Conservation (phyloP, 805 yeast species). For the Wickerhamomyces pijperi region DNA sequence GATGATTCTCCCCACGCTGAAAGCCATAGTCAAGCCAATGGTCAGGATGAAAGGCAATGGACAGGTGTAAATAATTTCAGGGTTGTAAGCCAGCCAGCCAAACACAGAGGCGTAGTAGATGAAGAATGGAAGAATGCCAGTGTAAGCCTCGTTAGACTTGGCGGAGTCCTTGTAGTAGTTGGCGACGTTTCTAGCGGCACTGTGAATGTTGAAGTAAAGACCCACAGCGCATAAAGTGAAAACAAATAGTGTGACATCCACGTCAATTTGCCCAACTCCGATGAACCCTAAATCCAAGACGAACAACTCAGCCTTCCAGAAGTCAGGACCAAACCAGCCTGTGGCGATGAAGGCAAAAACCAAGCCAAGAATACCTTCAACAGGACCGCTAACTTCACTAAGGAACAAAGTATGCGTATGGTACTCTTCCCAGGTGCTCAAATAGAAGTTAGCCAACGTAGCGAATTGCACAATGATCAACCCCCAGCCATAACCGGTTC, state of each 20-base stretch:
- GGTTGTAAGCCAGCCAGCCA: conserved; percentile 40
- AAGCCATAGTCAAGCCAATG: conserved; percentile 69
- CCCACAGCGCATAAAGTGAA: conserved; percentile 41
- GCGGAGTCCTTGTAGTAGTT: conserved; percentile 26
- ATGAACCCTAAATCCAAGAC: conserved; percentile 18
- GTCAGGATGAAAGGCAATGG: conserved; percentile 54
- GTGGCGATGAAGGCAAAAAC: conserved; percentile 44
- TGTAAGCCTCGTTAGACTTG: conserved; percentile 26
- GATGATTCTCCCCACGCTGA: conserved; percentile 84
- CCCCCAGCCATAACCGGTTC: conserved; percentile 59
- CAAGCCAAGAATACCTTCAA: conserved; percentile 77
- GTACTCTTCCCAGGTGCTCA: conserved; percentile 93
- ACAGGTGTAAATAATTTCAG: conserved; percentile 21
- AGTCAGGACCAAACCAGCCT: conserved; percentile 56
- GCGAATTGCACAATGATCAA: conserved; percentile 60
- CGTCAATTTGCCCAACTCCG: conserved; percentile 11
- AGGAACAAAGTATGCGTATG: conserved; percentile 77
- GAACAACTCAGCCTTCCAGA: conserved; percentile 45
- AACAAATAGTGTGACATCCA: conserved; percentile 34
- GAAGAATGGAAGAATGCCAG: conserved; percentile 57
- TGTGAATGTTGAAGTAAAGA: conserved; percentile 51
- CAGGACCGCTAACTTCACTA: conserved; percentile 84
- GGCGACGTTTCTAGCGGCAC: conserved; percentile 54
- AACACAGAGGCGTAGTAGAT: conserved; percentile 23
- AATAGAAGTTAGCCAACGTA: conserved; percentile 68